Conservation (phyloP, 2,329 filamentous ascomycete species). For the Elsinoe perseae region DNA sequence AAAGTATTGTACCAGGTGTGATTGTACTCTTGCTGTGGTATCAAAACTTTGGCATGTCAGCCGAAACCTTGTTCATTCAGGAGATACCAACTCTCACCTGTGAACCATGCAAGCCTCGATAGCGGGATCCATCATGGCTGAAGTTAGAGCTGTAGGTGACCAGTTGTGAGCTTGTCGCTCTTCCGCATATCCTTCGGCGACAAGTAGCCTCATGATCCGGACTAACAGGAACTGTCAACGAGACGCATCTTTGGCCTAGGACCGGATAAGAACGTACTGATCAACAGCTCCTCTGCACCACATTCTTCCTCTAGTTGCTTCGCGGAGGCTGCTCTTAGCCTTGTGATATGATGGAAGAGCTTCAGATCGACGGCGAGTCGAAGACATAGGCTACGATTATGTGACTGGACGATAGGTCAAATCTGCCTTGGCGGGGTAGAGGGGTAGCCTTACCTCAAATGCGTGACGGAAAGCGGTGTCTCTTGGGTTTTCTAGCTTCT, state of each 20-base stretch:
- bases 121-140: neutral
- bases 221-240: neutral
- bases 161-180: neutral
- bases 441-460: neutral
- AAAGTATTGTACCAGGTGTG: constrained; percentile 9
- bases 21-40: neutral
- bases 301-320: neutral
- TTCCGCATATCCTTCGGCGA: neutral
- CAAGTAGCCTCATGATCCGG: neutral
- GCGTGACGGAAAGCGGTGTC: neutral
- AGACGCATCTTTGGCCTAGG: too few species aligned
- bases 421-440: neutral
- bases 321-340: neutral
- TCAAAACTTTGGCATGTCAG: constrained; percentile 3
- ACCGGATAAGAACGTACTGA: neutral
- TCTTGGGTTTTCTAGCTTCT: neutral
- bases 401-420: neutral
- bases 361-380: neutral
- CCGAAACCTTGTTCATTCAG: neutral
- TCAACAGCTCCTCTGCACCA: neutral
- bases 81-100: neutral
- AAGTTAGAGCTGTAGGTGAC: neutral
- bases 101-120: neutral
- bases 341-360: neutral
- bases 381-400: neutral